These are phyloP conservation scores for Penicillium simplicissimum DNA, from an alignment of 495 filamentous ascomycete genomes.

Conservation along the genomic window DNA sequence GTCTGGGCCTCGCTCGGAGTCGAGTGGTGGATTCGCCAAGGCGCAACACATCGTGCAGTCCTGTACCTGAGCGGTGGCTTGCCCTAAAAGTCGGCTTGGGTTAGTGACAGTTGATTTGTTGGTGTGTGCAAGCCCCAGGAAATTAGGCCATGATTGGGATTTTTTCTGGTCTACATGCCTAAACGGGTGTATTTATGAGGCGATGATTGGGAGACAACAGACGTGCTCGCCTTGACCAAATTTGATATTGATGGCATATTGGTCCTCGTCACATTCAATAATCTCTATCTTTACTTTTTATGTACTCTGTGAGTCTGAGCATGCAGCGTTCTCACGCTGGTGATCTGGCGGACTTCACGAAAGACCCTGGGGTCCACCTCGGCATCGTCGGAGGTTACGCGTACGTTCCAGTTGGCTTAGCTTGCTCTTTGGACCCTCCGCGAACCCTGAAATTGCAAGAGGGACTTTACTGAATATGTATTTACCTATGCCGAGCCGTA, in stretches of 20 bases:
- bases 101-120: background rate
- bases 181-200: background rate
- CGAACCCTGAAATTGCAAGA: background rate
- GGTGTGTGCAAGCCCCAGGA: background rate
- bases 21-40: background rate
- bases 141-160: background rate
- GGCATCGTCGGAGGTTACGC: background rate
- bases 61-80: background rate
- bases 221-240: background rate
- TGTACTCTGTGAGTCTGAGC: too few relatives aligned
- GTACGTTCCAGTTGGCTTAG: background rate
- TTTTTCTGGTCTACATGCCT: background rate
- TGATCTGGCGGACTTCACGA: background rate
- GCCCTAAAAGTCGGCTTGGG: background rate
- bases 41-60: background rate
- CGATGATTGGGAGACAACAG: background rate
- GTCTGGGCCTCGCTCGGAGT: background rate
- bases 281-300: background rate
- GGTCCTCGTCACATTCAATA: background rate
- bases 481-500: background rate
- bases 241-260: background rate
- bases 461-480: background rate
- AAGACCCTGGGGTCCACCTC: background rate
- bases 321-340: background rate
- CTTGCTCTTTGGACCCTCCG: background rate